phyloP scores from a whole-genome alignment of 345 rosid genomes.

The Orychophragmus violaceus region DNA sequence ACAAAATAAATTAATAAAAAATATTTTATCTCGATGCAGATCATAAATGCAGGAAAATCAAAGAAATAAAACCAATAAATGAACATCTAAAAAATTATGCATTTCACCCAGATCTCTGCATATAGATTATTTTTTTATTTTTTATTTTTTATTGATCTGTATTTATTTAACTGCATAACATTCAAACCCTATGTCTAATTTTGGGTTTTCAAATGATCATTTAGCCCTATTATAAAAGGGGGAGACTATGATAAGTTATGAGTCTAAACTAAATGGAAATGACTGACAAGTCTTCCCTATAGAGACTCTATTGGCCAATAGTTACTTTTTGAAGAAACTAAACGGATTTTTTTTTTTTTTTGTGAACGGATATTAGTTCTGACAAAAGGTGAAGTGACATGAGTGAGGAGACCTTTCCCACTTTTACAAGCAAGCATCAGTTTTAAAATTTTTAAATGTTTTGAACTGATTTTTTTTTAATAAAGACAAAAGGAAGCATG shows the following conservation, averaged over 20 bases:
- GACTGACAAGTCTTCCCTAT: not conserved
- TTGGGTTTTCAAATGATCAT: not conserved
- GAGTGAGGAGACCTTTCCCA: constrained; percentile 14
- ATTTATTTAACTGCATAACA: too few relatives aligned
- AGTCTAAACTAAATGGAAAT: too few relatives aligned
- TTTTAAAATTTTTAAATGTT: not conserved
- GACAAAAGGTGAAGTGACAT: constrained; percentile 2
- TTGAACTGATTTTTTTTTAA: not conserved
- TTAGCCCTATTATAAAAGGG: not conserved
- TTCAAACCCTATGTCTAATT: not conserved
- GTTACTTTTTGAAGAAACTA: not conserved
- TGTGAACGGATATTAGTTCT: not conserved
- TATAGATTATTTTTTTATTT: too few relatives aligned
- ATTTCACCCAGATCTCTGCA: too few relatives aligned
- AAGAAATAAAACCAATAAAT: too few relatives aligned
- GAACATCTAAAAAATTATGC: too few relatives aligned
- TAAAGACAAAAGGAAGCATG: not conserved
- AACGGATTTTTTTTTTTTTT: too few relatives aligned
- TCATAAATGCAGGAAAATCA: too few relatives aligned
- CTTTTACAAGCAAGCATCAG: constrained; percentile 17
- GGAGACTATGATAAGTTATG: not conserved
- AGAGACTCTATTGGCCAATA: not conserved
- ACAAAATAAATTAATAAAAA: too few relatives aligned
- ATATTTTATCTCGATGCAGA: too few relatives aligned
- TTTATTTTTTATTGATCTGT: too few relatives aligned